These are phyloP conservation scores for Quillaja saponaria DNA, from an alignment of 306 rosid genomes.

Conservation along the genomic window DNA sequence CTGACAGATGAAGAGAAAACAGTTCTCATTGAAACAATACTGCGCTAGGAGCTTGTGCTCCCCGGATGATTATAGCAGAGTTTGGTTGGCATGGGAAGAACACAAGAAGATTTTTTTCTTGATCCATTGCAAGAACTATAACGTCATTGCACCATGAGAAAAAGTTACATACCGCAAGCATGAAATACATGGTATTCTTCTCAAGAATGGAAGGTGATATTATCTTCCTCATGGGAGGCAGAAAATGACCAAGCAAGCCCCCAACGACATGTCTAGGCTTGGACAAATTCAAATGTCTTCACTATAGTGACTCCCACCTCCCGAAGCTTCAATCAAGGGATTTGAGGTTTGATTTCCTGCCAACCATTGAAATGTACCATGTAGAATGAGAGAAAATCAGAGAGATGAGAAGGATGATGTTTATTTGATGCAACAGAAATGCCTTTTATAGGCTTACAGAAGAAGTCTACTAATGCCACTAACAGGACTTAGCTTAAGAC, in stretches of 20 bases:
- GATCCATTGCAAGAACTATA: not conserved
- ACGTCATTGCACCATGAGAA: conserved; percentile 8
- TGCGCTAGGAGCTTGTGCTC: conserved; percentile 9
- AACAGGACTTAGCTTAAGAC: too few relatives aligned
- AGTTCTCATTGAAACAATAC: too few relatives aligned
- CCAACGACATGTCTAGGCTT: conserved; percentile 83
- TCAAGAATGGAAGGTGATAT: conserved; percentile 43
- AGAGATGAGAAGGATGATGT: too few relatives aligned
- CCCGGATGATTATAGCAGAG: conserved; percentile 3
- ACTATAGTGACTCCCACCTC: conserved; percentile 74
- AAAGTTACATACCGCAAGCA: conserved; percentile 31
- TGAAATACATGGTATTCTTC: conserved; percentile 68
- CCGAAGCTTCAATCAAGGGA: conserved; percentile 68
- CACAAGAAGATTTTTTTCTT: not conserved
- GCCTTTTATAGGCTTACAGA: too few relatives aligned
- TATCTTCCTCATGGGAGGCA: conserved; percentile 53
- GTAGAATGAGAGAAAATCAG: conserved; percentile 39
- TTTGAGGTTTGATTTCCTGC: conserved; percentile 63
- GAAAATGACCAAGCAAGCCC: conserved; percentile 95
- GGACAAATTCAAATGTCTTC: conserved; percentile 90
- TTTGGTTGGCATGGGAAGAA: conserved; percentile 15
- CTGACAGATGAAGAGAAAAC: too few relatives aligned
- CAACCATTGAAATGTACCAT: conserved; percentile 89
- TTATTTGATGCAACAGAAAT: too few relatives aligned
- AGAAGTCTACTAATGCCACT: too few relatives aligned